Percentiles rank a stretch among this genome's conserved stretches.
Conservation (phyloP, 768 basidiomycete species). For the Naganishia antarctica region DNA sequence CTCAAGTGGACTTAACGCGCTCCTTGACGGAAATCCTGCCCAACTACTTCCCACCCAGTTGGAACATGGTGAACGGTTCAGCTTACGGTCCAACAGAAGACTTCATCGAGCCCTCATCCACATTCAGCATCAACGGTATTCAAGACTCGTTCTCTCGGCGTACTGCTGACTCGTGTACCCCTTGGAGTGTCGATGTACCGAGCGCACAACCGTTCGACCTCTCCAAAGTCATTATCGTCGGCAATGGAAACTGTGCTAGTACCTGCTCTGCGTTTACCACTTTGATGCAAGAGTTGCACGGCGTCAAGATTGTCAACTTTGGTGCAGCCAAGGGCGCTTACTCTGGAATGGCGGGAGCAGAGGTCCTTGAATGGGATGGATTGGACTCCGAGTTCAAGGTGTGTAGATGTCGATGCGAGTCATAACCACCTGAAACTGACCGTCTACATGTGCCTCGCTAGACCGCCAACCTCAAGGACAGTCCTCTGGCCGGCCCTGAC, state of each 20-base stretch:
- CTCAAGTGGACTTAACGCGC: background rate
- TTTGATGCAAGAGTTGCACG: constrained; percentile 59
- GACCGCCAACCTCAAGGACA: constrained; percentile 25
- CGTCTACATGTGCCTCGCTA: background rate
- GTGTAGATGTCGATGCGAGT: background rate
- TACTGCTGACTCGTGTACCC: constrained; percentile 20
- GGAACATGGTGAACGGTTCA: constrained; percentile 3
- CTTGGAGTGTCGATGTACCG: constrained; percentile 10
- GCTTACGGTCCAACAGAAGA: constrained; percentile 12
- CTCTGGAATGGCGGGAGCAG: constrained; percentile 61
- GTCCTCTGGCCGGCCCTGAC: constrained; percentile 19
- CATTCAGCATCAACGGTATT: constrained; percentile 19
- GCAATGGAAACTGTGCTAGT: constrained; percentile 54
- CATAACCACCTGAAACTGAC: background rate
- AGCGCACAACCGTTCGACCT: constrained; percentile 16
- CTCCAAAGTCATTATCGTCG: constrained; percentile 29
- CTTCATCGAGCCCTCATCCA: background rate
- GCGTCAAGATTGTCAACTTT: constrained; percentile 87
- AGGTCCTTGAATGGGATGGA: constrained; percentile 61
- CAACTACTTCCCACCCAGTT: background rate
- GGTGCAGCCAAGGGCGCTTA: constrained; percentile 79
- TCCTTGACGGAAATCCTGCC: background rate
- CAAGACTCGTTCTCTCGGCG: constrained; percentile 6
- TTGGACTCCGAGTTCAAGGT: constrained; percentile 58
- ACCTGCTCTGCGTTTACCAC: constrained; percentile 65